phyloP scores from a whole-genome alignment of 1,284 basidiomycete genomes.

The Puccinia sorghi region DNA sequence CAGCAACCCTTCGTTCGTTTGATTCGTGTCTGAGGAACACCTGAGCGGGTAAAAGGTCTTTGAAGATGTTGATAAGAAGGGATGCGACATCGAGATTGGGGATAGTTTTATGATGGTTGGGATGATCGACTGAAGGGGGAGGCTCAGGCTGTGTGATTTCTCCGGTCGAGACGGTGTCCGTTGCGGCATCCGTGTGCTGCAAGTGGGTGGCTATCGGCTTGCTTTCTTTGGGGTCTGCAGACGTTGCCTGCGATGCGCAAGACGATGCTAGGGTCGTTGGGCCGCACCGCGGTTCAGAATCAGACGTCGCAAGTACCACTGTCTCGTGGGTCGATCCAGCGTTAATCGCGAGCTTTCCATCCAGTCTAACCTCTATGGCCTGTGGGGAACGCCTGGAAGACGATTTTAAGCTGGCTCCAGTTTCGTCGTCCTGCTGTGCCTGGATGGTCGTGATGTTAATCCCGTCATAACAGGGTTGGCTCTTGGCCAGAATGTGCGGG shows the following conservation, averaged over 20 bases:
- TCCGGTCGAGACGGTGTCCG: background rate
- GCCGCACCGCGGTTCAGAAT: background rate
- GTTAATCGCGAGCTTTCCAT: background rate
- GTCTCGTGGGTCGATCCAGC: background rate
- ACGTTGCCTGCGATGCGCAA: background rate
- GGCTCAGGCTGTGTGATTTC: background rate
- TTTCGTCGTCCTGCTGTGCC: background rate
- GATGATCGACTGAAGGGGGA: background rate
- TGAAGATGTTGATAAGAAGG: background rate
- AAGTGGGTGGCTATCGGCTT: background rate
- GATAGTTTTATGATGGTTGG: background rate
- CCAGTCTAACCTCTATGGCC: background rate
- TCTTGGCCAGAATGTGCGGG: background rate
- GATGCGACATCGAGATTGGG: constrained; percentile 8
- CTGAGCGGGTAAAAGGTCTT: background rate
- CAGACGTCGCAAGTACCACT: background rate
- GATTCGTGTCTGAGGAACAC: background rate
- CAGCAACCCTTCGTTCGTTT: constrained; percentile 18
- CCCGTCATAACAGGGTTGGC: background rate
- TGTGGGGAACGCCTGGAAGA: background rate
- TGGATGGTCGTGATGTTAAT: background rate
- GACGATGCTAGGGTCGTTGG: background rate
- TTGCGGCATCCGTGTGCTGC: background rate
- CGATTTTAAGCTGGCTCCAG: background rate
- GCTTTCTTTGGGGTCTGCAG: background rate